Base-by-base conservation (phyloP, 1,284 basidiomycete genomes). In the Pseudozyma tsukubaensis region DNA sequence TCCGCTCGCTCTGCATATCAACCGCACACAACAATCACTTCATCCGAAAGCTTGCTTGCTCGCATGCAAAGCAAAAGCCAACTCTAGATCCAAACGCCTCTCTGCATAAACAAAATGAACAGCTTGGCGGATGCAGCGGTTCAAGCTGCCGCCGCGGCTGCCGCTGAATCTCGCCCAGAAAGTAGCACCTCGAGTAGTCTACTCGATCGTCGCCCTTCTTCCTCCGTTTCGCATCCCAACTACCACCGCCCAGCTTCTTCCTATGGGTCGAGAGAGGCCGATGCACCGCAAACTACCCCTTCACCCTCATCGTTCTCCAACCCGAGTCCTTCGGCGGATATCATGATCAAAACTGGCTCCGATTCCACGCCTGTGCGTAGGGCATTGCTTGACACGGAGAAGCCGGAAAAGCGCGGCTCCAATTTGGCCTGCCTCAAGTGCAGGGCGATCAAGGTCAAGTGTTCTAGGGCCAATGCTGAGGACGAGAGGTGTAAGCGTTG, bases 361-460 rank as follows among this genome's bases (percentile, higher is more conserved):
- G 64, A 67, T 29, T 29, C 24, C 24, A 67, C 70, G 10, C 60
- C 70, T 5, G 35, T 63, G 13, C 63, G 64, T 11, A 59, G 70
- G 36, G 72, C 72, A 2, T 37, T 75, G 48, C 60, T 71, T 39
- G 72, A 75, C 34, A 32, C 63, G 8, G 72, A 75, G 36, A 75
- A 63, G 44, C 72, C 72, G 34, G 68, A 71, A 29, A 75, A 75
- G 55, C 72, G 72, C 35, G 72, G 72, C 29, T 71, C 68, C 37
- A 75, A 75, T 21, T 61, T 75, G 11, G 72, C 72, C 10, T 75
- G 72, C 35, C 59, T 75, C 52, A 75, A 71, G 52, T 75, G 72
- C 19, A 63, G 72, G 12, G 72, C 72, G 34, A 75, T 75, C 64
- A 75, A 75, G 51, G 72, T 75, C 32, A 66, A 67, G 14, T 75